These are phyloP conservation scores for Dillenia suffruticosa DNA, from an alignment of 164 flowering plant genomes.

Conservation along the genomic window DNA sequence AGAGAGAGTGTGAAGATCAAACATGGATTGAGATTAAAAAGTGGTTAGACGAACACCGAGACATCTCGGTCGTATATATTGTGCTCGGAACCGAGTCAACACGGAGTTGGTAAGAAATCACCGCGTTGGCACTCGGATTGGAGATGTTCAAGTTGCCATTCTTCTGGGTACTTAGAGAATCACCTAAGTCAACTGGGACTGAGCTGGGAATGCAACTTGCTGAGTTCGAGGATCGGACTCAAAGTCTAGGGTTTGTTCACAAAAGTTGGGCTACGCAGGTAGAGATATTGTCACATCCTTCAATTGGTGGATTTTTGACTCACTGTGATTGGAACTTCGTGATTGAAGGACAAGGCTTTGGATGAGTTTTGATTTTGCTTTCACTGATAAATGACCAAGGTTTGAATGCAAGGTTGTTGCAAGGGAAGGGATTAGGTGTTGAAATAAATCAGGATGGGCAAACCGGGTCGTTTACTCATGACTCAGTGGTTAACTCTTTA, in stretches of 20 bases:
- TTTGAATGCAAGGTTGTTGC: slow-evolving; percentile 42
- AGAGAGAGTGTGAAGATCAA: too few species aligned
- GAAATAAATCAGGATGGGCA: slow-evolving; percentile 35
- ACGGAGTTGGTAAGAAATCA: too few species aligned
- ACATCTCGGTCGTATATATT: too few species aligned
- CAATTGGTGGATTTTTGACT: slow-evolving; percentile 53
- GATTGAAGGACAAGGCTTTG: slow-evolving; percentile 38
- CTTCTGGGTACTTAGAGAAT: too few species aligned
- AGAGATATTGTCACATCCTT: slow-evolving; percentile 37
- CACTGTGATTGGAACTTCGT: slow-evolving; percentile 68
- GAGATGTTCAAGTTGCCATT: too few species aligned
- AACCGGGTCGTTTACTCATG: slow-evolving; percentile 45
- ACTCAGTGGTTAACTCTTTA: slow-evolving; percentile 38
- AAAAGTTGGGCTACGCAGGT: slow-evolving; percentile 56
- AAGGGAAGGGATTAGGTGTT: slow-evolving; percentile 35
- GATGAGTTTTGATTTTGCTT: slow-evolving; percentile 37
- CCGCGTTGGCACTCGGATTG: too few species aligned
- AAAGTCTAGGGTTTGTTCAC: slow-evolving; percentile 29
- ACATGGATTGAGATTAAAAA: too few species aligned
- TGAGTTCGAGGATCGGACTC: slow-evolving; percentile 26
- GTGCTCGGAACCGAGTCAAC: too few species aligned
- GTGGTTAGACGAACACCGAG: too few species aligned
- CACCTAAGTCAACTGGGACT: slow-evolving; percentile 12
- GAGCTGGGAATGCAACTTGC: slow-evolving; percentile 18
- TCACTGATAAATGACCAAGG: slow-evolving; percentile 48